Evolutionary conservation across 139 green algal species (phyloP), one percentile per base, ranked within the genome.

Genomic region (Asterochloris sp.): DNA sequence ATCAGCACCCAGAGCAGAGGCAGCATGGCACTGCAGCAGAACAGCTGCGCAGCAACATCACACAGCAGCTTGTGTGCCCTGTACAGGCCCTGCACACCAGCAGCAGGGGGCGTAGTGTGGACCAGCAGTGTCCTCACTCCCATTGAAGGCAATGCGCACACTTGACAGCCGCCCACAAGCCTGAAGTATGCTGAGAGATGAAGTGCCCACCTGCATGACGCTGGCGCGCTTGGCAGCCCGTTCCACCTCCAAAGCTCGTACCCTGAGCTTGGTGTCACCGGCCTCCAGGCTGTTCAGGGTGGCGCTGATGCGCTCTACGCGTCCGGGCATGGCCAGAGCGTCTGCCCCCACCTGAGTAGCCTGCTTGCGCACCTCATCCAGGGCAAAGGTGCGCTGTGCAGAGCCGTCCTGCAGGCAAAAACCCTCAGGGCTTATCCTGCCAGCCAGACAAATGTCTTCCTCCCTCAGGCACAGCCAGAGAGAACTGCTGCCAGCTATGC

Each of bases 211-310:
- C 82, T 85, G 82, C 54, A 85, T 69, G 76, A 85, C 78, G 76
- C 76, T 82, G 26, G 76, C 66, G 11, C 90, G 80, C 13, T 92
- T 81, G 17, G 87, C 88, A 24, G 93, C 90, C 11, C 94, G 88
- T 84, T 98, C 92, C 13, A 88, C 86, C 79, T 96, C 92, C 69
- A 96, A 84, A 64, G 90, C 93, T 10, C 94, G 85, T 29, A 95
- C 91, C 38, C 89, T 74, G 75, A 95, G 88, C 88, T 96, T 94
- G 13, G 93, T 68, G 68, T 96, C 90, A 0, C 94, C 94, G 8
- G 80, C 79, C 81, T 95, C 88, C 69, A 97, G 83, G 79, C 86
- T 80, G 24, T 82, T 63, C 61, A 95, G 23, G 0, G 82, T 89
- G 67, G 16, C 83, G 80, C 94, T 89, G 19, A 97, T 95, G 66